Base-by-base conservation (phyloP, 2,329 filamentous ascomycete species). In the Phoma sp. region DNA sequence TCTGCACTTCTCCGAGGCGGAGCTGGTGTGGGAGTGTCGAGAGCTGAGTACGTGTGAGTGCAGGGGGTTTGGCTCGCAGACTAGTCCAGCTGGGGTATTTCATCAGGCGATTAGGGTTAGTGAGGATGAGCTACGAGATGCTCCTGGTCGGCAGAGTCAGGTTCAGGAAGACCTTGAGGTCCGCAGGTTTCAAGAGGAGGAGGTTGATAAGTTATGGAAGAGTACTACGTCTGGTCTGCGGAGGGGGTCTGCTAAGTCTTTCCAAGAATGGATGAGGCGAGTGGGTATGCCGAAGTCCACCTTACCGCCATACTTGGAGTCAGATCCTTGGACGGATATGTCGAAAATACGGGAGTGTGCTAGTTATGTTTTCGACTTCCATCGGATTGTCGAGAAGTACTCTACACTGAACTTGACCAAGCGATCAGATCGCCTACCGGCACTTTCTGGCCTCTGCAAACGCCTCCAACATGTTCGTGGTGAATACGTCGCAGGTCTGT, bases 21-120 rank as follows among this genome's bases (percentile, higher is more conserved):
- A 67, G 40, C 48, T 67, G 2, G 42, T 61, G 2, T 66, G 60
- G 59, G 59, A 67, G 23, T 67, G 62, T 40, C 45, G 48, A 17
- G 45, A 63, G 30, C 21, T 42, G 1, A 47, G 21, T 26, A 38
- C 21, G 1, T 66, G 61, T 28, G 61, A 65, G n/a, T 64, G 63
- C 28, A 54, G 60, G 12, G 43, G 34, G 2, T 33, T 62, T 10
- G 38, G 42, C 11, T 36, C 53, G 15, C 39, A 54, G 6, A 46
- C 18, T 15, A 40, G 28, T 10, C 36, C 45, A 20, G 20, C 28
- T 10, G 36, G 45, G 4, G 21, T n/a, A 2, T 48, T 48, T 28
- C 3, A 40, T 5, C 28, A 28, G 12, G 26, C 45, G 14, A 26
- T 33, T 4, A 25, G 7, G 15, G 12, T 33, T 10, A 34, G 42